A percentile compares a stretch with the other conserved stretches of the same genome.
Conservation (phyloP, 345 rosid genomes). For the Rhizophora apiculata region DNA sequence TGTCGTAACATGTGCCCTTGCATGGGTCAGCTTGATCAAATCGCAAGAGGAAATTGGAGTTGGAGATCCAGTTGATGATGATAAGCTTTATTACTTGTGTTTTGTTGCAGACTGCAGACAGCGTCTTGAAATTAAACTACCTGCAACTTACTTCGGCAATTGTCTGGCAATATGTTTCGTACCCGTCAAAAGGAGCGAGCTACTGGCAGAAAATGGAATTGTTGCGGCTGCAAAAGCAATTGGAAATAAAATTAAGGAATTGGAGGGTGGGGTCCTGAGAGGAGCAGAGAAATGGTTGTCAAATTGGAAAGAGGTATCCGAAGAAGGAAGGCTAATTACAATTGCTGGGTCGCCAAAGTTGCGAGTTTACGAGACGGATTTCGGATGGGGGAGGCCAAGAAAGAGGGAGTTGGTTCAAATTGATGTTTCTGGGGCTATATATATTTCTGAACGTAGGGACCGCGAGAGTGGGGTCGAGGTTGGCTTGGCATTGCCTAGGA, state of each 20-base stretch:
- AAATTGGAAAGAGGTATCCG: not conserved
- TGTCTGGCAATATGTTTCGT: slow-evolving; percentile 21
- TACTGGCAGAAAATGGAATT: slow-evolving; percentile 32
- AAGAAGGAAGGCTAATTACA: not conserved
- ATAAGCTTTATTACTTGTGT: slow-evolving; percentile 10
- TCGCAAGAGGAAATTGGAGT: slow-evolving; percentile 5
- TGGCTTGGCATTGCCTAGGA: slow-evolving; percentile 23
- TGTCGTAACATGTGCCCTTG: slow-evolving; percentile 26
- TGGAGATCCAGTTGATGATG: not conserved
- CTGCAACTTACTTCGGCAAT: slow-evolving; percentile 37
- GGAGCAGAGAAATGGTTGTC: slow-evolving; percentile 24
- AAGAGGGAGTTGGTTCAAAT: slow-evolving; percentile 30
- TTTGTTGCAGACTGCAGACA: slow-evolving; percentile 25
- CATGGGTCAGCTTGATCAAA: slow-evolving; percentile 35
- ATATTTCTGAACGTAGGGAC: slow-evolving; percentile 20
- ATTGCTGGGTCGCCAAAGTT: slow-evolving; percentile 34
- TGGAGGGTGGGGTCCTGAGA: slow-evolving; percentile 17
- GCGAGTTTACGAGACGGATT: slow-evolving; percentile 30
- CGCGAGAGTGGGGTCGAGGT: slow-evolving; percentile 34
- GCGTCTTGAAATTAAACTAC: slow-evolving; percentile 18
- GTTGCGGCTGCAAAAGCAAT: slow-evolving; percentile 32
- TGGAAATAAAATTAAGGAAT: slow-evolving; percentile 22
- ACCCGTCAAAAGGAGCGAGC: slow-evolving; percentile 14
- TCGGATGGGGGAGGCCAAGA: slow-evolving; percentile 45
- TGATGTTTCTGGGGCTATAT: slow-evolving; percentile 17